These are phyloP conservation scores for Mycena capillaripes DNA, from an alignment of 768 basidiomycete species.

Conservation along the genomic window DNA sequence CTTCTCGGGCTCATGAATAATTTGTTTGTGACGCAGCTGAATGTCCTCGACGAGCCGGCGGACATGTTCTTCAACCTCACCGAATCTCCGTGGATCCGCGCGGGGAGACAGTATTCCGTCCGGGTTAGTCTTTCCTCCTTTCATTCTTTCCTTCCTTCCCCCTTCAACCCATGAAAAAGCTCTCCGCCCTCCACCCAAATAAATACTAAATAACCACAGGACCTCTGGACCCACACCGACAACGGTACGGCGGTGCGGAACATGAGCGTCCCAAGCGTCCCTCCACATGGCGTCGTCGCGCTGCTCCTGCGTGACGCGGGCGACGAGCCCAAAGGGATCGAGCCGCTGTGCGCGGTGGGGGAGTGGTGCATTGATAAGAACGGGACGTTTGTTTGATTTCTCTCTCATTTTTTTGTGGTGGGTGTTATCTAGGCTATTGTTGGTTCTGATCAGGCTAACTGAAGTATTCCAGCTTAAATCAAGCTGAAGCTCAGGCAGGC, in stretches of 20 bases:
- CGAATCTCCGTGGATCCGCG: conserved; percentile 80
- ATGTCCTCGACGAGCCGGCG: conserved; percentile 68
- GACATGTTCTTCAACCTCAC: conserved; percentile 74
- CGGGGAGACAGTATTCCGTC: conserved; percentile 75
- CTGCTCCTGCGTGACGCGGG: conserved; percentile 76
- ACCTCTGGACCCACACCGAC: conserved; percentile 80
- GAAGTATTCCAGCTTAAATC: too few relatives aligned
- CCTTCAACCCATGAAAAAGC: background rate
- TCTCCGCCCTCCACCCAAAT: too few relatives aligned
- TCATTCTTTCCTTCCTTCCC: background rate
- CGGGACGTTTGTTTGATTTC: conserved; percentile 54
- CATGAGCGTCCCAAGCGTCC: conserved; percentile 66
- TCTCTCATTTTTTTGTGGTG: background rate
- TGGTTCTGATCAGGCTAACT: too few relatives aligned
- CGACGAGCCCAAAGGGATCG: conserved; percentile 71
- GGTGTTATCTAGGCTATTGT: too few relatives aligned
- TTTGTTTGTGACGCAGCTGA: conserved; percentile 57
- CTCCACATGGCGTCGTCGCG: conserved; percentile 79
- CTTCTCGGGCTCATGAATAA: background rate
- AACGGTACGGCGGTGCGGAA: conserved; percentile 77
- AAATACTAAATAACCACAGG: conserved; percentile 61
- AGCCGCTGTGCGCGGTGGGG: conserved; percentile 68
- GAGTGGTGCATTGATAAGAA: conserved; percentile 74
- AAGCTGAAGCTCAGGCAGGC: too few relatives aligned
- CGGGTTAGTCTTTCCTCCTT: conserved; percentile 56